These are phyloP conservation scores for Penicillium sp. DNA, from an alignment of 2,329 filamentous ascomycete species.

Conservation along the genomic window DNA sequence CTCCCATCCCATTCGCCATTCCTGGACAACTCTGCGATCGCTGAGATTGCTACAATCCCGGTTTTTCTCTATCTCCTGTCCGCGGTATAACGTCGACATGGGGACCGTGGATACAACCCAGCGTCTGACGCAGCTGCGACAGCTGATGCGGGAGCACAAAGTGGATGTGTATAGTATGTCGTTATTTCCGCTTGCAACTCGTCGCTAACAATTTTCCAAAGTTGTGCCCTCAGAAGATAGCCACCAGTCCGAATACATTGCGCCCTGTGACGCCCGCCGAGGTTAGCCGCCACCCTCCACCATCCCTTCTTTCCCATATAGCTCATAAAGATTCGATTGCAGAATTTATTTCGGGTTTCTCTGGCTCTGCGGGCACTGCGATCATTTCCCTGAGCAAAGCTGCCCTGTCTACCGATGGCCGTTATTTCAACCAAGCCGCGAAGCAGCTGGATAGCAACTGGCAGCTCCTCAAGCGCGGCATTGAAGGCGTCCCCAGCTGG, in stretches of 20 bases:
- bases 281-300: conserved; percentile 40
- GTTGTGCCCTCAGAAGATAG: conserved; percentile 96
- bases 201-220: conserved; percentile 45
- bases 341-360: conserved; percentile 89
- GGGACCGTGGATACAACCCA: conserved; percentile 72
- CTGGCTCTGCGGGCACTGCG: conserved; percentile 88
- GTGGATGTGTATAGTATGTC: conserved; percentile 83
- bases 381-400: conserved; percentile 83
- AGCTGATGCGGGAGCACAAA: conserved; percentile 80
- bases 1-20: conserved; percentile 29
- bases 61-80: conserved; percentile 38
- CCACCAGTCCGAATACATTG: conserved; percentile 97
- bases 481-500: conserved; percentile 93
- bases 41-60: conserved; percentile 27
- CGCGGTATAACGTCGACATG: conserved; percentile 55
- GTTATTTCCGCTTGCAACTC: conserved; percentile 15
- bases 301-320: conserved; percentile 4
- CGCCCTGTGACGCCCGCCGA: conserved; percentile 86
- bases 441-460: conserved; percentile 91
- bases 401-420: conserved; percentile 86
- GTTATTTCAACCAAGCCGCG: conserved; percentile 95
- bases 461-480: conserved; percentile 83
- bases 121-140: conserved; percentile 69
- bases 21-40: conserved; percentile 30
- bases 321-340: conserved; percentile 16